phyloP scores from a whole-genome alignment of 306 rosid species.

The Albizia julibrissin region DNA sequence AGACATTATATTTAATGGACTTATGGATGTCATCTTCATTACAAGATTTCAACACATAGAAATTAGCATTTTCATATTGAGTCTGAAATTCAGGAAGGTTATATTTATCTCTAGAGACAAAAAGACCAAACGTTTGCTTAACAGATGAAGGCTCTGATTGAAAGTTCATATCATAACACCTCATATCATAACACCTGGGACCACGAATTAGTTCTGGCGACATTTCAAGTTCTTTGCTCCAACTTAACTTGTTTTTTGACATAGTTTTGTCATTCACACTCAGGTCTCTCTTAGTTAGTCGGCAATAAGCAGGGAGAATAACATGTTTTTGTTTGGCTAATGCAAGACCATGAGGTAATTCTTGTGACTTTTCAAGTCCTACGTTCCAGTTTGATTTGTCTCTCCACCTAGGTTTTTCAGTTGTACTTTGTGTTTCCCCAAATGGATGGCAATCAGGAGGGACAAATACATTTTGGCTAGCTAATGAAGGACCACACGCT shows the following conservation, averaged over 20 bases:
- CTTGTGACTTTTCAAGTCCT: constrained; percentile 49
- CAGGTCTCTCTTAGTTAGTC: background rate
- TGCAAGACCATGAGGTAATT: constrained; percentile 63
- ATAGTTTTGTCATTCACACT: constrained; percentile 44
- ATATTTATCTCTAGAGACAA: constrained; percentile 51
- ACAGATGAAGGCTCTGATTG: constrained; percentile 40
- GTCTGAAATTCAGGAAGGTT: constrained; percentile 65
- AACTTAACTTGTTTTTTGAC: constrained; percentile 39
- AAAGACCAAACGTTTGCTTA: constrained; percentile 45
- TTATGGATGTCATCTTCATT: constrained; percentile 90
- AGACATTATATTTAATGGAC: constrained; percentile 73
- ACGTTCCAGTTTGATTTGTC: constrained; percentile 46
- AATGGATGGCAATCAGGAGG: constrained; percentile 37
- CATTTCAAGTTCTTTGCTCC: constrained; percentile 51
- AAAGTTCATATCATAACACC: constrained; percentile 46
- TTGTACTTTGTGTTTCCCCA: constrained; percentile 42
- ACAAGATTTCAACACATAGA: constrained; percentile 80
- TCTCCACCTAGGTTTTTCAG: constrained; percentile 37
- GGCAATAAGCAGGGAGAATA: background rate
- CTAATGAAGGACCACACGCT: constrained; percentile 58
- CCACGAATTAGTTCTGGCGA: constrained; percentile 62
- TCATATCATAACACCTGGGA: constrained; percentile 57
- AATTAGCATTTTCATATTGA: constrained; percentile 60
- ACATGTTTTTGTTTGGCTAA: background rate
- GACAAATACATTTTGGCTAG: constrained; percentile 23